A percentile compares a stretch with the other conserved stretches of the same genome.
Evolutionary conservation across 192 early-diverging fungal genomes (phyloP).

Genomic region (Dissophora globulifera): DNA sequence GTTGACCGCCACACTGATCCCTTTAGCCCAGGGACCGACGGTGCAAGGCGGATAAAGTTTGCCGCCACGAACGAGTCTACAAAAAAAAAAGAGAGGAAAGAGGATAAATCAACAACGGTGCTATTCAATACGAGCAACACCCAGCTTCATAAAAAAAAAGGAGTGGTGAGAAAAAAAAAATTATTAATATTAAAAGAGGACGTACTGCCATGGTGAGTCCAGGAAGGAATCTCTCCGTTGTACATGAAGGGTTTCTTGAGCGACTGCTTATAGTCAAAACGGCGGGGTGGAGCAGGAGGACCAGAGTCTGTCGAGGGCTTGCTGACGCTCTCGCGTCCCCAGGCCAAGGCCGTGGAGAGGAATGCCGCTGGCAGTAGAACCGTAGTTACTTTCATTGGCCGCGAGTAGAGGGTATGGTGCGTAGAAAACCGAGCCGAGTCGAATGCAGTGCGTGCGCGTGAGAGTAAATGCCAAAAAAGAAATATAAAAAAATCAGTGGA

Average conservation of each 20-base stretch:
- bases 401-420: too few species aligned
- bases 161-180: background rate
- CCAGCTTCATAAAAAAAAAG: conserved; percentile 13
- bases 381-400: conserved; percentile 17
- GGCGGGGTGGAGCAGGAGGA: conserved; percentile 30
- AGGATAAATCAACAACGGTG: background rate
- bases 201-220: conserved; percentile 59
- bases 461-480: too few species aligned
- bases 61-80: conserved; percentile 53
- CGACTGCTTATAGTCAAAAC: conserved; percentile 69
- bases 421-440: too few species aligned
- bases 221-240: conserved; percentile 64
- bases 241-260: conserved; percentile 70
- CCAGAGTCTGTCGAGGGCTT: conserved; percentile 1
- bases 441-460: too few species aligned
- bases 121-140: too few species aligned
- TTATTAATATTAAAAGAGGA: background rate
- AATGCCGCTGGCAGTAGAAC: conserved; percentile 17
- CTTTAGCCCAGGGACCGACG: conserved; percentile 66
- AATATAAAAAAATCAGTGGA: background rate
- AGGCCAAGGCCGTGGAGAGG: conserved; percentile 28
- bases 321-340: conserved; percentile 16
- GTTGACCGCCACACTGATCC: conserved; percentile 70
- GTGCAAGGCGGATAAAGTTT: conserved; percentile 69
- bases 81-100: background rate